These are phyloP conservation scores for Phlebiopsis gigantea DNA, from an alignment of 768 basidiomycete genomes.

Conservation along the genomic window DNA sequence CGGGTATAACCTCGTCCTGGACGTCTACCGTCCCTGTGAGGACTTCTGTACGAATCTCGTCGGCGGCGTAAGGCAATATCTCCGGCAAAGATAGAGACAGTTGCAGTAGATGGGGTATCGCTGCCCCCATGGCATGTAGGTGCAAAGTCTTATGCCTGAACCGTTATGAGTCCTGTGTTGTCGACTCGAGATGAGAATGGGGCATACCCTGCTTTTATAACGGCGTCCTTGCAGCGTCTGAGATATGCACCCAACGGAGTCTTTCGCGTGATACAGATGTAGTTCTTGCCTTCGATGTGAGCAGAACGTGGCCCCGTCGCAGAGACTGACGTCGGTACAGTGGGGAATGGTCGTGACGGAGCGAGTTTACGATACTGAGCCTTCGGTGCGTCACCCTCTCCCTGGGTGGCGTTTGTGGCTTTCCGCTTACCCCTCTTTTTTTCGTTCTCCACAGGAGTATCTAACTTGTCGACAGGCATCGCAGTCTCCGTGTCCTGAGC, in stretches of 20 bases:
- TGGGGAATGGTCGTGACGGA: slow-evolving; percentile 72
- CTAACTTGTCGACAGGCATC: no score
- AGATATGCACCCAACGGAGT: slow-evolving; percentile 70
- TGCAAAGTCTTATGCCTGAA: slow-evolving; percentile 67
- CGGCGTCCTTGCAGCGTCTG: slow-evolving; percentile 66
- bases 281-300: slow-evolving; percentile 76
- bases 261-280: slow-evolving; percentile 75
- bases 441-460: background rate
- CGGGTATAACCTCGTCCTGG: slow-evolving; percentile 74
- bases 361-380: slow-evolving; percentile 57
- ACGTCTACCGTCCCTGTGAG: slow-evolving; percentile 69
- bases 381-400: background rate
- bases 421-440: slow-evolving; percentile 10
- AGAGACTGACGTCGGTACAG: slow-evolving; percentile 67
- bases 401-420: background rate
- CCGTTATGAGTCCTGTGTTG: background rate
- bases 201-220: slow-evolving; percentile 67
- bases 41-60: slow-evolving; percentile 59
- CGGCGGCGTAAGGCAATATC: slow-evolving; percentile 59
- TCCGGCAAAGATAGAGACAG: slow-evolving; percentile 66
- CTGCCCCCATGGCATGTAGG: slow-evolving; percentile 83
- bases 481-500: background rate
- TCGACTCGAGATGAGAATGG: background rate
- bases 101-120: slow-evolving; percentile 75
- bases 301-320: slow-evolving; percentile 78